Evolutionary conservation across 129 eudicot genomes (phyloP), one percentile per base, ranked within the genome.

Genomic region (Silybum marianum): DNA sequence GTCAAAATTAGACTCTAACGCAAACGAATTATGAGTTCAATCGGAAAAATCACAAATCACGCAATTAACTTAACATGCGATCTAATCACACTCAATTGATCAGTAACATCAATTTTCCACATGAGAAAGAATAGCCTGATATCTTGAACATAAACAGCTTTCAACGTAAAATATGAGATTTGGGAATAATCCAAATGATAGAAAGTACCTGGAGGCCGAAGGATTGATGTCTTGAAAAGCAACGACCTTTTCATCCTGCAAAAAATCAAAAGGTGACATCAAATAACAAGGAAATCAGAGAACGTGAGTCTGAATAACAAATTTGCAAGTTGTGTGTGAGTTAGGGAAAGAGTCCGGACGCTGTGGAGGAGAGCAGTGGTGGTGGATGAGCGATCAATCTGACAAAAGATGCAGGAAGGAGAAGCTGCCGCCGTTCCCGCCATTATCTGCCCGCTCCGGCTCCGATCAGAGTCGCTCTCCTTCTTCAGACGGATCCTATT

Each of bases 141-240:
- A 40, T 12, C 76, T 51, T 58, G 1, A 58, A 58, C 23, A n/a
- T 58, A 18, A 51, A 58, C 23, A 18, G 19, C 24, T 28, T 22
- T 34, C 73, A 84, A 7, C 38, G 7, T 18, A 81, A 38, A 77
- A 9, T 22, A 77, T 26, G 65, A 62, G 39, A 10, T 46, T 19
- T 58, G 26, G 25, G 10, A 62, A 28, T 10, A 85, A 40, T 62
- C 10, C 1, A 18, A 65, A 40, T 23, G 13, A 34, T 18, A 58
- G 23, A 58, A 58, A n/a, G 24, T 78, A 92, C 97, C 95, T 87
- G 74, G 86, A 89, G 13, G 98, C 96, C 39, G 98, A 85, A 76
- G 96, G 98, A n/a, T 90, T 93, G 30, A 87, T 89, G 83, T 93
- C 96, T 74, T 34, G 93, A 80, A 90, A 90, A 1, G 96, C 98